A percentile compares a stretch with the other conserved stretches of the same genome.
Conservation (phyloP, 73 alveolate species). For the Tetrahymena borealis region DNA sequence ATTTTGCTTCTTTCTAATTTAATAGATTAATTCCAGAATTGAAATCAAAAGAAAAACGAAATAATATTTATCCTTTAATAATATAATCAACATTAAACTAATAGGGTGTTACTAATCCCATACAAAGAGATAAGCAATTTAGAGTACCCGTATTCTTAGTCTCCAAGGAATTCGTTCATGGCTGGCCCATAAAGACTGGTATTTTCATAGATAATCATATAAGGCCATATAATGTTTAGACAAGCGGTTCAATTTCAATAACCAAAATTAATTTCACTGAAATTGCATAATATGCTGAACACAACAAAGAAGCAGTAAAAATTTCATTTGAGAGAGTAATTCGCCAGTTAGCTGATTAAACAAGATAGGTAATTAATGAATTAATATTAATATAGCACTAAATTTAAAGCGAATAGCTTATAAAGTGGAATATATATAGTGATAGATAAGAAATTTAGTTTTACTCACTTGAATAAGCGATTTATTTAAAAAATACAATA, state of each 20-base stretch:
- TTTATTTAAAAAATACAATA: no score
- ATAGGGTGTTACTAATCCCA: conserved; percentile 44
- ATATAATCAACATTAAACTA: neutral
- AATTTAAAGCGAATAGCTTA: no score
- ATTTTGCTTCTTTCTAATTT: neutral
- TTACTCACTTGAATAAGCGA: no score
- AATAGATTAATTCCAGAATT: neutral
- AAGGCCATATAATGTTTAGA: conserved; percentile 34
- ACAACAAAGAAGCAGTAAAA: conserved; percentile 37
- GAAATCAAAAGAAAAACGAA: neutral
- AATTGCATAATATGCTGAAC: conserved; percentile 30
- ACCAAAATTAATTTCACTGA: conserved; percentile 35
- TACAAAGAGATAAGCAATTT: conserved; percentile 32
- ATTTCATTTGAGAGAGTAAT: conserved; percentile 35
- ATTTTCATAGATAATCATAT: conserved; percentile 23
- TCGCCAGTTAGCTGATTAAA: conserved; percentile 25
- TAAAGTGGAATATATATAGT: no score
- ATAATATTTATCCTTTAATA: neutral
- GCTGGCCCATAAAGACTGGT: conserved; percentile 31
- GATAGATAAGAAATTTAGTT: no score
- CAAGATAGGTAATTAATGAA: conserved; percentile 14
- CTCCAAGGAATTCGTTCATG: conserved; percentile 36
- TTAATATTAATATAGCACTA: no score
- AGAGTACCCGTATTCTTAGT: conserved; percentile 38
- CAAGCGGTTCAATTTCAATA: conserved; percentile 21